Evolutionary conservation across 2,329 filamentous ascomycete species (phyloP), one percentile per base, ranked within the genome.

Genomic region (Neofusicoccum laricinum): DNA sequence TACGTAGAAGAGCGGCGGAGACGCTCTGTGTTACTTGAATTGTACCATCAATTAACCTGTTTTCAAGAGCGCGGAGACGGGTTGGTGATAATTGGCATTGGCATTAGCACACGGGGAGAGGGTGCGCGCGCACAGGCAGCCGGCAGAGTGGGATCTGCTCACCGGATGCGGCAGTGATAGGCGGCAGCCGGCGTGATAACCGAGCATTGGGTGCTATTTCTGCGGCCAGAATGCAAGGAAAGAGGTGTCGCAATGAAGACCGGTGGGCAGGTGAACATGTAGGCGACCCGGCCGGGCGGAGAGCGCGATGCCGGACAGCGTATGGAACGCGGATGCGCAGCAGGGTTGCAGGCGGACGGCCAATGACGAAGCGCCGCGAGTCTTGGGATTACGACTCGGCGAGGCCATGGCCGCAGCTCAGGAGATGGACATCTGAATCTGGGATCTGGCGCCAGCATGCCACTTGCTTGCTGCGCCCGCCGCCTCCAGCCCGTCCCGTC

Each of bases 351-450:
- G 34, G 12, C 19, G 45, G 30, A 17, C 41, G 41, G 30, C 63
- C 53, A 64, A 64, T 59, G 43, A 50, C 48, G 45, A 48, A 15
- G 50, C 53, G 25, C 51, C 21, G 63, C 46, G 61, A 36, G 49
- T 63, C 59, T 38, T 49, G 34, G 58, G 45, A 50, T 61, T 61
- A 61, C 58, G 58, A 61, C 58, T 49, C 58, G 46, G 43, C 41
- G 43, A 48, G 62, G 51, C 50, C 43, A 64, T 64, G 63, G 46
- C 63, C 53, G 45, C 63, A 41, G 63, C 63, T 64, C 63, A 64
- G 63, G 63, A 64, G 63, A 64, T 59, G 43, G 43, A 59, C 51
- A 50, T 49, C 51, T 58, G 51, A 49, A 58, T 41, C 53, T 59
- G 48, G 55, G 61, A 63, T 61, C 61, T 45, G 51, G 32, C 41